phyloP scores from a whole-genome alignment of 768 basidiomycete species.

The Terana coerulea region DNA sequence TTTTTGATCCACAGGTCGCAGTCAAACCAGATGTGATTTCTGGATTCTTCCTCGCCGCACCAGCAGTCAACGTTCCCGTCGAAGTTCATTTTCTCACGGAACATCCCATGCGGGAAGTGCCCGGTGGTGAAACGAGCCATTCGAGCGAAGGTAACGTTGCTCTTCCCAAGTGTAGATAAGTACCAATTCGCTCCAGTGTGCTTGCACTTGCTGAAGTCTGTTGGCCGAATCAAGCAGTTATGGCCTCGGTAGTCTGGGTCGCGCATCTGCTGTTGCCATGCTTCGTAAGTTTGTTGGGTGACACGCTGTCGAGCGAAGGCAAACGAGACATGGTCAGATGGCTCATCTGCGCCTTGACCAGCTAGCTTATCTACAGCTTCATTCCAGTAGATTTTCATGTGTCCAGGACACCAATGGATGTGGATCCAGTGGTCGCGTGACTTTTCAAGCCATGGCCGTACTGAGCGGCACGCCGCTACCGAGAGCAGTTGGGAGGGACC shows the following conservation, averaged over 20 bases:
- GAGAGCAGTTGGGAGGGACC: constrained; percentile 10
- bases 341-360: neutral
- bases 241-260: constrained; percentile 1
- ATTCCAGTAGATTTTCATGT: constrained; percentile 5
- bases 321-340: constrained; percentile 1
- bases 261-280: constrained; percentile 3
- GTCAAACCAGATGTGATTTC: constrained; percentile 13
- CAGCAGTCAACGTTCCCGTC: constrained; percentile 1
- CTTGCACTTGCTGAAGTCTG: neutral
- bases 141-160: neutral
- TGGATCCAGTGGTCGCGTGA: neutral
- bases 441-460: neutral
- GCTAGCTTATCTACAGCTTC: neutral
- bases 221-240: neutral
- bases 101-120: constrained; percentile 9
- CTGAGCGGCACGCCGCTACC: neutral
- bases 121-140: constrained; percentile 4
- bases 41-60: constrained; percentile 1
- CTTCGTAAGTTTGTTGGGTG: neutral
- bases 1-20: constrained; percentile 9
- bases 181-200: constrained; percentile 4
- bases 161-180: neutral
- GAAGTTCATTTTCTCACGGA: constrained; percentile 4
- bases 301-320: neutral
- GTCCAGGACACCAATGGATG: constrained; percentile 5